Conservation (phyloP, 106 monocot species). For the Posidonia australis region DNA sequence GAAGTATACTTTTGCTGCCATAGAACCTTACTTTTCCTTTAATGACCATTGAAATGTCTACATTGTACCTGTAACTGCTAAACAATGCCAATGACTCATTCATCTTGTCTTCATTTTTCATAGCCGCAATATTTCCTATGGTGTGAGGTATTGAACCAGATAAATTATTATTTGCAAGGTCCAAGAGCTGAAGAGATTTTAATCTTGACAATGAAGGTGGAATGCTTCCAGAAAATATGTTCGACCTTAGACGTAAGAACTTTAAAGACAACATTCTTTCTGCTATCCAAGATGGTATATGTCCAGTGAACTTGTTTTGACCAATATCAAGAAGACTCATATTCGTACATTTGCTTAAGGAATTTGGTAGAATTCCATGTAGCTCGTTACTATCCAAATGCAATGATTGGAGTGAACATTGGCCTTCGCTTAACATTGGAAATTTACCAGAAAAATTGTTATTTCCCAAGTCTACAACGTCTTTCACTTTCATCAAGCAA, state of each 20-base stretch:
- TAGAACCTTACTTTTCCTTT: neutral
- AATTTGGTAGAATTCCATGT: neutral
- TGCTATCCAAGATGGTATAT: conserved; percentile 4
- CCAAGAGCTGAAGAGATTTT: conserved; percentile 17
- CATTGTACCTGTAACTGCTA: too few species aligned
- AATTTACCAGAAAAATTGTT: conserved; percentile 6
- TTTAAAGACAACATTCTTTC: neutral
- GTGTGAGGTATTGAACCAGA: conserved; percentile 17
- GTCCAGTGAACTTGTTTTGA: conserved; percentile 1
- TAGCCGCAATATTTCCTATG: conserved; percentile 5
- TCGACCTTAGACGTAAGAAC: neutral
- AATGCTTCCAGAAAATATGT: neutral
- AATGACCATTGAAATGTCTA: neutral
- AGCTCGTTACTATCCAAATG: neutral
- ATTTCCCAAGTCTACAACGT: neutral
- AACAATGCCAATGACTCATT: too few species aligned
- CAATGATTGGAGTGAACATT: conserved; percentile 3
- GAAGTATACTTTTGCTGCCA: too few species aligned
- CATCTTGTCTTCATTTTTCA: neutral
- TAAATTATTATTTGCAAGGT: conserved; percentile 21
- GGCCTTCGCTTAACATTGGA: conserved; percentile 1
- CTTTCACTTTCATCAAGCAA: conserved; percentile 1
- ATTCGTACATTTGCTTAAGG: neutral
- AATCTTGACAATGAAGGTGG: neutral
- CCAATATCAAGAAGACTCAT: conserved; percentile 5